Percentiles rank a stretch among this genome's conserved stretches.
These are phyloP conservation scores for Suillus variegatus DNA, from an alignment of 768 basidiomycete genomes.

Conservation along the genomic window DNA sequence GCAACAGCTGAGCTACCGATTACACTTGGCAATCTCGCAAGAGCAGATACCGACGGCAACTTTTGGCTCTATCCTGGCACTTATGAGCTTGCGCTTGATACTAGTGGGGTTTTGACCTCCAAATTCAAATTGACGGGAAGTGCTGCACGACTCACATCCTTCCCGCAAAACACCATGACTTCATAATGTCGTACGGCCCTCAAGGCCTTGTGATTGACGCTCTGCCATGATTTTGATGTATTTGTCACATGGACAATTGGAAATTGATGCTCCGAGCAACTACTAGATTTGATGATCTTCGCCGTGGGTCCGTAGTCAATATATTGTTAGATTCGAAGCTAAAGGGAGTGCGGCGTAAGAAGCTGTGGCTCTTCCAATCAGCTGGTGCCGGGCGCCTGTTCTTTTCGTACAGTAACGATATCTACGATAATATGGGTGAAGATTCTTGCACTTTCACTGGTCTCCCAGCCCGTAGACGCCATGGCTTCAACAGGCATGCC, in stretches of 20 bases:
- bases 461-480: not conserved
- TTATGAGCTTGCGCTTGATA: constrained; percentile 45
- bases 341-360: not conserved
- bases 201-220: not conserved
- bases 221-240: not conserved
- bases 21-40: constrained; percentile 49
- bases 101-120: constrained; percentile 37
- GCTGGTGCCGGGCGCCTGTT: not conserved
- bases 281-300: not conserved
- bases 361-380: not conserved
- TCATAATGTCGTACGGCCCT: not conserved
- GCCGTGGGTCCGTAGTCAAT: not conserved
- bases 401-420: not conserved
- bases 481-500: not conserved
- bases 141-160: constrained; percentile 40
- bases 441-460: not conserved
- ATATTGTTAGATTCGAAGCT: not conserved
- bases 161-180: constrained; percentile 34
- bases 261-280: not conserved
- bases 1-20: constrained; percentile 40
- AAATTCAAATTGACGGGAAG: constrained; percentile 46
- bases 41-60: constrained; percentile 47
- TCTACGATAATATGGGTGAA: not conserved
- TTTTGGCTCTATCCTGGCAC: constrained; percentile 46
- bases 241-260: not conserved